Evolutionary conservation across 148 eudicot species (phyloP).

Genomic region (Chenopodium formosanum): DNA sequence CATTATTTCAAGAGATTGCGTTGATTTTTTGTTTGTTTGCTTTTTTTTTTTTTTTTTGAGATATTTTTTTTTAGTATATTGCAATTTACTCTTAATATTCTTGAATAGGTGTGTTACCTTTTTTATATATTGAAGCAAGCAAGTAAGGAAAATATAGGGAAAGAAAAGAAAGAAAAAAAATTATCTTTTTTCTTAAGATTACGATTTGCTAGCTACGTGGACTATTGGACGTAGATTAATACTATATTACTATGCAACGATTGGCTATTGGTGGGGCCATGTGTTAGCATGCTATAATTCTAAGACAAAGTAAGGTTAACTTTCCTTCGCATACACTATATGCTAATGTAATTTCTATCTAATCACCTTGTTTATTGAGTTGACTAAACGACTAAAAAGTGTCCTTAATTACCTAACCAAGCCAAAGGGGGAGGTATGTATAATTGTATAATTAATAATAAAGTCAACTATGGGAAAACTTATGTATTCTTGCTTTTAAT

Average conservation of each 20-base stretch:
- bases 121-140: slow-evolving; percentile 27
- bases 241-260: slow-evolving; percentile 2
- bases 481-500: background rate
- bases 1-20: slow-evolving; percentile 18
- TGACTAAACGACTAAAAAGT: slow-evolving; percentile 21
- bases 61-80: slow-evolving; percentile 17
- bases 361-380: slow-evolving; percentile 5
- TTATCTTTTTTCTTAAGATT: slow-evolving; percentile 27
- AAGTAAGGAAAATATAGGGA: background rate
- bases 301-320: slow-evolving; percentile 23
- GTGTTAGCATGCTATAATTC: slow-evolving; percentile 19
- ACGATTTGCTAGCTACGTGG: slow-evolving; percentile 19
- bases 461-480: slow-evolving; percentile 7
- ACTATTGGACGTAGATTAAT: background rate
- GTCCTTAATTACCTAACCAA: background rate
- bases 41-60: background rate
- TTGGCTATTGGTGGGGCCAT: slow-evolving; percentile 14
- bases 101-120: slow-evolving; percentile 18
- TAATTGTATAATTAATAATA: background rate
- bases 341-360: background rate
- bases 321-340: slow-evolving; percentile 21
- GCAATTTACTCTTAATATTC: slow-evolving; percentile 21
- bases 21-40: background rate
- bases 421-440: background rate
- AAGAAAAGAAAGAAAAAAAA: background rate